Base-by-base conservation (phyloP, 352 stramenopile species). In the Phytophthora nicotianae region DNA sequence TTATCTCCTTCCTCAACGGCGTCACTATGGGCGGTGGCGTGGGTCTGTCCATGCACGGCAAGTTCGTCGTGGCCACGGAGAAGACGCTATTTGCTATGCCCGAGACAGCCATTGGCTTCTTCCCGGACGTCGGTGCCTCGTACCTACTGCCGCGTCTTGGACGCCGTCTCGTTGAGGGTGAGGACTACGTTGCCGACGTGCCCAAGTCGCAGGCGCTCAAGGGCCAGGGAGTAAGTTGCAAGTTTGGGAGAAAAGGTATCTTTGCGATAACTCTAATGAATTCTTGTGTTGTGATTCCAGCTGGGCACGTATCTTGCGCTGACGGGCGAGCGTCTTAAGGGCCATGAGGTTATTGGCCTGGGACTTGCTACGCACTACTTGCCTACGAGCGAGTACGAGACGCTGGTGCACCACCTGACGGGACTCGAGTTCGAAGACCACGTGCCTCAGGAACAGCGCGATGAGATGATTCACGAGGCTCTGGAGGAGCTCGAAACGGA, bases 21-120 rank as follows among this genome's bases (percentile, higher is more conserved):
- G 90, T 99, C 42, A 98, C 98, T 41, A 99, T 99, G 97, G 98
- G 98, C 60, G 98, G 98, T 54, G 98, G 98, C 58, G 97, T 99
- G 29, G 98, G 98, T 0, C 71, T 99, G 27, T 99, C 94, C 11
- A 90, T 99, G 65, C 94, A 99, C 79, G 97, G 97, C 57, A 95
- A 95, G 62, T 98, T 98, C 65, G 82, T 98, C 14, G 82, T 99
- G 17, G 95, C 97, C 7, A 99, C 97, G 1, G 95, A 99, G 75
- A 95, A 97, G 69, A 98, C 96, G 40, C 26, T 99, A 1, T 99
- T 99, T 70, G 94, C 97, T n/a, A 99, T 99, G 97, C 98, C 98
- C 6, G 98, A 99, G 86, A 98, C 90, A 10, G 95, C 89, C 7
- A 98, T 99, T 65, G 97, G 97, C 6, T 95, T 99, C 51, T 98